These are phyloP conservation scores for Fusarium pilosicola DNA, from an alignment of 2,329 filamentous ascomycete genomes.

Conservation along the genomic window DNA sequence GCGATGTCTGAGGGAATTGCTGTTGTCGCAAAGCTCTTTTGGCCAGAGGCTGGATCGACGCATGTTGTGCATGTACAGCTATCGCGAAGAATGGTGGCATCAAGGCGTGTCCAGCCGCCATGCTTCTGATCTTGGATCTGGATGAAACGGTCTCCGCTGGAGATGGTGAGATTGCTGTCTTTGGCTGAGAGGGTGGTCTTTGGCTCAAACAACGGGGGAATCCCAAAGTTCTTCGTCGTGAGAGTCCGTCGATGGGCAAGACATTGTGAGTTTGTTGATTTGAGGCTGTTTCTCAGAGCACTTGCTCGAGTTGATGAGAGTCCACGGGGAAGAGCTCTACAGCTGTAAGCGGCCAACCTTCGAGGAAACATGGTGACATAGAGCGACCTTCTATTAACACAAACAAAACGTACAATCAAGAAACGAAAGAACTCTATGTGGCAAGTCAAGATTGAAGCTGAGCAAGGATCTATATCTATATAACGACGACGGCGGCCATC, in stretches of 20 bases:
- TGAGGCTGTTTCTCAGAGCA: constrained; percentile 14
- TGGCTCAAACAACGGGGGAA: constrained; percentile 27
- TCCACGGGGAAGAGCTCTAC: constrained; percentile 8
- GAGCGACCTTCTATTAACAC: neutral
- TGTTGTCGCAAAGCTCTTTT: constrained; percentile 62
- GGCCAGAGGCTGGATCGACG: constrained; percentile 67
- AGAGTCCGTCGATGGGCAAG: neutral
- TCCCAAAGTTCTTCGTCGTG: constrained; percentile 14
- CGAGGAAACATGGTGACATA: constrained; percentile 22
- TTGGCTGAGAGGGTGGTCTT: constrained; percentile 2
- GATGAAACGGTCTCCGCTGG: constrained; percentile 42
- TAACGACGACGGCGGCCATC: neutral
- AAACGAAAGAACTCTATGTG: neutral
- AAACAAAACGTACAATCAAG: neutral
- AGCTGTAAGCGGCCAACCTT: constrained; percentile 19
- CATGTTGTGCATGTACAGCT: constrained; percentile 63
- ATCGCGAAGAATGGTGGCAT: constrained; percentile 59
- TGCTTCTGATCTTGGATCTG: constrained; percentile 38
- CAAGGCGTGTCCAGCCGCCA: constrained; percentile 40
- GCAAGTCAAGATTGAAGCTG: neutral
- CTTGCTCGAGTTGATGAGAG: constrained; percentile 28
- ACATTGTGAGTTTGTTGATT: neutral
- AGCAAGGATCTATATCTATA: neutral
- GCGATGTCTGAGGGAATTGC: constrained; percentile 51
- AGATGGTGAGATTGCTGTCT: constrained; percentile 34